Evolutionary conservation across 192 early-diverging fungal species (phyloP).

Genomic region (Umbelopsis vinacea): DNA sequence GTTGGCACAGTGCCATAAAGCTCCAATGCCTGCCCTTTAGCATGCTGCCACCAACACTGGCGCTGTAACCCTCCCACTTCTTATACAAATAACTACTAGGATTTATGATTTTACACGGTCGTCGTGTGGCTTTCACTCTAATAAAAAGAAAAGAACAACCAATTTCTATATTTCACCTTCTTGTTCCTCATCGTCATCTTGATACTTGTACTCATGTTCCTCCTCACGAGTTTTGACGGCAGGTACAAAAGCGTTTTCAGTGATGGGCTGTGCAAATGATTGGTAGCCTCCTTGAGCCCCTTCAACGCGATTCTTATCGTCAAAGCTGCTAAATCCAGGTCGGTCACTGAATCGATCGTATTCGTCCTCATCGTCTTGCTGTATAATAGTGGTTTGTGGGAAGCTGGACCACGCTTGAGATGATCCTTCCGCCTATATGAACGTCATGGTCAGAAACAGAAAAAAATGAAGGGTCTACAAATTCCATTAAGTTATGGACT

Average conservation of each 20-base stretch:
- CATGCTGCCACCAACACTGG: not conserved
- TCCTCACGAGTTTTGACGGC: slow-evolving; percentile 13
- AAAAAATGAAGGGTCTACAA: no score
- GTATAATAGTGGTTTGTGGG: not conserved
- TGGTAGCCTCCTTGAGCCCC: not conserved
- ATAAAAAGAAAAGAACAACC: not conserved
- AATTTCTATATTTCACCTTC: slow-evolving; percentile 20
- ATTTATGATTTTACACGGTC: not conserved
- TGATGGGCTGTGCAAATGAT: not conserved
- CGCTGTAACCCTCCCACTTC: no score
- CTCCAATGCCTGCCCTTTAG: not conserved
- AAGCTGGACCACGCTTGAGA: slow-evolving; percentile 3
- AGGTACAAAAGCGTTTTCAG: not conserved
- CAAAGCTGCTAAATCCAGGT: not conserved
- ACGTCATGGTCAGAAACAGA: not conserved
- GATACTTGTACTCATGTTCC: slow-evolving; percentile 12
- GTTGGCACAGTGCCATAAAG: no score
- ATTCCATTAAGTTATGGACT: not conserved
- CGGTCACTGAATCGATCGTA: slow-evolving; percentile 16
- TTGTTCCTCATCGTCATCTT: slow-evolving; percentile 18
- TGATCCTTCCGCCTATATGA: not conserved
- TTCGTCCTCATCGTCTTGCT: slow-evolving; percentile 5
- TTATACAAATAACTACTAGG: not conserved
- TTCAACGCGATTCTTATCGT: not conserved
- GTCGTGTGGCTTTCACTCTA: not conserved